These are phyloP conservation scores for Phanerochaete carnosa DNA, from an alignment of 768 basidiomycete genomes.

Conservation along the genomic window DNA sequence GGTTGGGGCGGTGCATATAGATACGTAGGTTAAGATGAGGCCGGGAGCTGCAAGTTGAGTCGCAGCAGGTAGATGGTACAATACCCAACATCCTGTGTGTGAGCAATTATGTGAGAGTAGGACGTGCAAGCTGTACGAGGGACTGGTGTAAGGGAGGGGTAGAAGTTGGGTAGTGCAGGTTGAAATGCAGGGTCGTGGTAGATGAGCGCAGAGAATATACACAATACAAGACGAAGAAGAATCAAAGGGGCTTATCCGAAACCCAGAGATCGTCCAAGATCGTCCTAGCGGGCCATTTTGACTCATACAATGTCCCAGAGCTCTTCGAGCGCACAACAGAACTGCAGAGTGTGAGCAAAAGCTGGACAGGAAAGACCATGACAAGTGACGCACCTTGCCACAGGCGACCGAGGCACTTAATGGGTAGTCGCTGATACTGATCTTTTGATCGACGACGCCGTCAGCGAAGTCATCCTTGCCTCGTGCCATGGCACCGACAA, in stretches of 20 bases:
- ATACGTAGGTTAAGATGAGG: constrained; percentile 12
- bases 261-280: constrained; percentile 1
- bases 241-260: background rate
- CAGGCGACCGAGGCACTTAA: constrained; percentile 93
- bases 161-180: constrained; percentile 19
- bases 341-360: constrained; percentile 41
- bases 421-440: constrained; percentile 92
- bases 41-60: constrained; percentile 32
- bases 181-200: constrained; percentile 22
- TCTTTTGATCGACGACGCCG: constrained; percentile 91
- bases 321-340: constrained; percentile 90
- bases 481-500: constrained; percentile 98
- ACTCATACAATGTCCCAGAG: constrained; percentile 85
- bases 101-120: background rate
- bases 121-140: background rate
- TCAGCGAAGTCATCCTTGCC: constrained; percentile 98
- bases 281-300: constrained; percentile 11
- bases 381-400: constrained; percentile 69
- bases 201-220: background rate
- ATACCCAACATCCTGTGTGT: constrained; percentile 1
- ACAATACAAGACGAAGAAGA: background rate
- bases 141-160: constrained; percentile 10
- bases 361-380: background rate
- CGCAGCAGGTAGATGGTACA: constrained; percentile 16
- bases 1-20: constrained; percentile 3